These are phyloP conservation scores for Pseudozyma tsukubaensis DNA, from an alignment of 1,284 basidiomycete species.

Conservation along the genomic window DNA sequence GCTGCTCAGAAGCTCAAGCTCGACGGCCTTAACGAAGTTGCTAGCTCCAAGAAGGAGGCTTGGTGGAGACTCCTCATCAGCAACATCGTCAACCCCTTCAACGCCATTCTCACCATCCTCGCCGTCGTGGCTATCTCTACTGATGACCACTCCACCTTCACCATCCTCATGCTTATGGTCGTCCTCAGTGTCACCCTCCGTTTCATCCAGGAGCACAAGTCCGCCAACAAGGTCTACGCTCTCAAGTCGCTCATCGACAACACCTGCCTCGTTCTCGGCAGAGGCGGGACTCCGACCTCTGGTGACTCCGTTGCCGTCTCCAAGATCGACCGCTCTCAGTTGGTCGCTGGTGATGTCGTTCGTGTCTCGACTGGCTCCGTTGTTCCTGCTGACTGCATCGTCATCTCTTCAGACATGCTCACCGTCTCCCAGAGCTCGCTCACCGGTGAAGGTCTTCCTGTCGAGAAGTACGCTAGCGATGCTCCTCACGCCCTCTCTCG, in stretches of 20 bases:
- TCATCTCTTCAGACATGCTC: slow-evolving; percentile 11
- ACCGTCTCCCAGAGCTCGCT: slow-evolving; percentile 14
- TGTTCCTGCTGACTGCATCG: slow-evolving; percentile 11
- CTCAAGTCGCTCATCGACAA: slow-evolving; percentile 13
- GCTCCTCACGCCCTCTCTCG: neutral
- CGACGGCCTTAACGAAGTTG: slow-evolving; percentile 10
- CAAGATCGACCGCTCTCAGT: slow-evolving; percentile 8
- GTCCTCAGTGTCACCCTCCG: slow-evolving; percentile 8
- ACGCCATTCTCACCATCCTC: slow-evolving; percentile 14
- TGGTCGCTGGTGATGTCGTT: slow-evolving; percentile 8
- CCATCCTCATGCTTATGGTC: slow-evolving; percentile 18
- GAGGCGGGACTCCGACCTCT: neutral
- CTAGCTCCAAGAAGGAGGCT: slow-evolving; percentile 9
- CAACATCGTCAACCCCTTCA: slow-evolving; percentile 17
- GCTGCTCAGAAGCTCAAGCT: slow-evolving; percentile 12
- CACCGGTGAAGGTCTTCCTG: slow-evolving; percentile 8
- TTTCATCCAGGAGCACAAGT: slow-evolving; percentile 13
- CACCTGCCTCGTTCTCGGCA: slow-evolving; percentile 12
- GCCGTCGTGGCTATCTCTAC: slow-evolving; percentile 13
- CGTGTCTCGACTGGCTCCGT: slow-evolving; percentile 10
- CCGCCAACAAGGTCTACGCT: slow-evolving; percentile 14
- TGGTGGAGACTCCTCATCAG: slow-evolving; percentile 14
- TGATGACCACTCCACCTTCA: slow-evolving; percentile 12
- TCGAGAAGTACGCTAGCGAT: slow-evolving; percentile 8
- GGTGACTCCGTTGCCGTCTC: neutral